phyloP scores from a whole-genome alignment of 495 filamentous ascomycete species.

The Hypoxylon lenormandii region DNA sequence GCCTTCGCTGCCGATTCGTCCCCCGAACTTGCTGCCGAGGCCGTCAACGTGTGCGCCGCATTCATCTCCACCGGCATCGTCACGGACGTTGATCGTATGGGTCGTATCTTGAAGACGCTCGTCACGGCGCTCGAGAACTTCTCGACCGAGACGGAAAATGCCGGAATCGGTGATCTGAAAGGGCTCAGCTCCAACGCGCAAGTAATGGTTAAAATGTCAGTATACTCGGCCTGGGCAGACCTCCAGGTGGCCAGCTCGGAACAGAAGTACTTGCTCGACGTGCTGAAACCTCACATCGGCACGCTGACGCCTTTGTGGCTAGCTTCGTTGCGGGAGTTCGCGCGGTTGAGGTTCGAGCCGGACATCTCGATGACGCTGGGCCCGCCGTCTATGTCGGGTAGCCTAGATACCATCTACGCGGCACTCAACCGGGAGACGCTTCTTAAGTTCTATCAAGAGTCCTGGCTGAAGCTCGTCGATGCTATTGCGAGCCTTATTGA shows the following conservation, averaged over 20 bases:
- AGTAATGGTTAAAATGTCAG: slow-evolving; percentile 97
- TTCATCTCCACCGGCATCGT: slow-evolving; percentile 98
- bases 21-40: slow-evolving; percentile 91
- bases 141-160: slow-evolving; percentile 81
- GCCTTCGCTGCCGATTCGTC: slow-evolving; percentile 97
- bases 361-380: slow-evolving; percentile 91
- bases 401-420: slow-evolving; percentile 89
- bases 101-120: slow-evolving; percentile 90
- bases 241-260: slow-evolving; percentile 95
- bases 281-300: slow-evolving; percentile 89
- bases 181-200: slow-evolving; percentile 95
- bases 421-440: slow-evolving; percentile 93
- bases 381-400: slow-evolving; percentile 76
- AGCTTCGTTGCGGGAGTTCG: slow-evolving; percentile 91
- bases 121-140: slow-evolving; percentile 94
- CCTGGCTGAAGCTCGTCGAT: slow-evolving; percentile 95
- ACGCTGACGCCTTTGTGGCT: slow-evolving; percentile 93
- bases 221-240: slow-evolving; percentile 98
- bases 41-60: slow-evolving; percentile 95
- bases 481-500: slow-evolving; percentile 98
- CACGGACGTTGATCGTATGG: slow-evolving; percentile 97
- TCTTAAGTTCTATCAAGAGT: slow-evolving; percentile 95
- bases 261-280: slow-evolving; percentile 86
- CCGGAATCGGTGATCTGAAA: slow-evolving; percentile 90
- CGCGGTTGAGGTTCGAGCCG: slow-evolving; percentile 91